Base-by-base conservation (phyloP, 768 basidiomycete genomes). In the Naematelia aurantialba region DNA sequence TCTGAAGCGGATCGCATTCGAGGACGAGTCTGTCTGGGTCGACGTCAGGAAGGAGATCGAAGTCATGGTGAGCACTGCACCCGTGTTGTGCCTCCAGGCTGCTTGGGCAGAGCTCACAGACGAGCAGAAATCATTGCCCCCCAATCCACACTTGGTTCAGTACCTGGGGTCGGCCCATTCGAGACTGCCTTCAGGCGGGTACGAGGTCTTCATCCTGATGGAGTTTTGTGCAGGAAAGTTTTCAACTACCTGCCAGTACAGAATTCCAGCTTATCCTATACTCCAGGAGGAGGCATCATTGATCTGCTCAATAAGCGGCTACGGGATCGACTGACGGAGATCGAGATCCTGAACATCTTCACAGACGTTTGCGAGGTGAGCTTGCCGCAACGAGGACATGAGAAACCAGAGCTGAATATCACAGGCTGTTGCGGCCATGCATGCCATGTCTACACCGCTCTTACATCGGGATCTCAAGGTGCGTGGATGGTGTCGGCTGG, bases 221-320 rank as follows among this genome's bases (percentile, higher is more conserved):
- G 96, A 99, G 75, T 96, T 87, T 77, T 94, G 91, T 76, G 82
- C 90, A 62, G 93, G 92, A 87, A 72, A 64, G 83, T 78, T 13
- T 39, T 17, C 21, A 1, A 1, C 25, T 26, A 49, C 29, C 31
- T 21, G 11, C 13, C 10, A 31, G 14, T 39, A 30, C 31, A 52
- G 24, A 58, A 50, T 69, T n/a, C 11, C 5, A 11, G 19, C 30
- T 58, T 11, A 50, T 17, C 30, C 14, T 29, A 34, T 39, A 13
- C 4, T 54, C 13, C 64, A 91, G 92, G 92, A 49, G 96, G 96
- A 39, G 96, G 96, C 31, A 97, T 99, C 65, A 98, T 99, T 78
- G 96, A 99, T 79, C 92, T 98, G 87, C 92, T 99, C 89, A 99
- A 99, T 78, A 85, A 92, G 66, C 85, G 96, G 53, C 82, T 99